A percentile compares a stretch with the other conserved stretches of the same genome.
Conservation (phyloP, 164 flowering plant species). For the Hamamelis virginiana region DNA sequence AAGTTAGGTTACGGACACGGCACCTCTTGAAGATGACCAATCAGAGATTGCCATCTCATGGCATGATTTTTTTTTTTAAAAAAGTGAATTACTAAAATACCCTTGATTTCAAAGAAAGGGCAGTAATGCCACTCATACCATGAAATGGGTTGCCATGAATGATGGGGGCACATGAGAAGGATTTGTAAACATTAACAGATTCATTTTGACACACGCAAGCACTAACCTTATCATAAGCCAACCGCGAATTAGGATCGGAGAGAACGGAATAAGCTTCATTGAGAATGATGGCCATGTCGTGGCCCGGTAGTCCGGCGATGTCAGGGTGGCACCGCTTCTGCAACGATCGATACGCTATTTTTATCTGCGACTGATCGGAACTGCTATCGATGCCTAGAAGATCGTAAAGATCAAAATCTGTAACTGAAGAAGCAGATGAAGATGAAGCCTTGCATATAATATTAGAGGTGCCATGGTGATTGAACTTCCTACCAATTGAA, state of each 20-base stretch:
- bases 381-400: conserved; percentile 77
- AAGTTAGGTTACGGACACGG: no score
- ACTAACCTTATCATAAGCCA: conserved; percentile 71
- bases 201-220: neutral
- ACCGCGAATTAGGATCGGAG: conserved; percentile 69
- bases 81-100: no score
- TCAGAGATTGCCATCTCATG: no score
- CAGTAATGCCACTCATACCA: no score
- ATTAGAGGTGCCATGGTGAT: neutral
- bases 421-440: conserved; percentile 28
- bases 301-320: conserved; percentile 82
- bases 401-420: conserved; percentile 77
- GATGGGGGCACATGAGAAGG: no score
- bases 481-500: conserved; percentile 12
- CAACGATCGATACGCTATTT: conserved; percentile 65
- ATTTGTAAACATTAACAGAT: no score
- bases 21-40: no score
- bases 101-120: no score
- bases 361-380: conserved; percentile 59
- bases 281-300: conserved; percentile 92
- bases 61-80: no score
- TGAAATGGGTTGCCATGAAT: no score
- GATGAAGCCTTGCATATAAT: conserved; percentile 37
- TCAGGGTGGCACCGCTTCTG: conserved; percentile 96
- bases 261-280: conserved; percentile 80